Conservation (phyloP, 441 rosid genomes). For the Erysimum pusillum region DNA sequence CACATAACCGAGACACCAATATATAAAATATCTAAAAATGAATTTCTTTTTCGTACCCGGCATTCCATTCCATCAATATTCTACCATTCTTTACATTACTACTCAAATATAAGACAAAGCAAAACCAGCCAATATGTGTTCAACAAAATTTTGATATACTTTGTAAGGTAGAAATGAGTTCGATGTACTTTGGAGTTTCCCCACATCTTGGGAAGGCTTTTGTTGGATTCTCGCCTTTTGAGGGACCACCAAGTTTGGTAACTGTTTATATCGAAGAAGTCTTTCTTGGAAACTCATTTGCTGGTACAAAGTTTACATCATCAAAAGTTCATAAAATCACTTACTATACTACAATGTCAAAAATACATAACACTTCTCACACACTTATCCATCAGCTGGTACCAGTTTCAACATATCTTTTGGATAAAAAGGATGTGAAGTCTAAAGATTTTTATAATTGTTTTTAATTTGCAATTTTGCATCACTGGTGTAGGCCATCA, state of each 20-base stretch:
- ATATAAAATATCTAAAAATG: background rate
- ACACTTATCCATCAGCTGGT: conserved; percentile 7
- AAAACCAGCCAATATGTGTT: background rate
- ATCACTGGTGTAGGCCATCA: too few species aligned
- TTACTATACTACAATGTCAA: background rate
- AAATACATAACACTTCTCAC: background rate
- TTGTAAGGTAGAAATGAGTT: conserved; percentile 4
- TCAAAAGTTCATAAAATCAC: conserved; percentile 18
- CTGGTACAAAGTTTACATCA: conserved; percentile 27
- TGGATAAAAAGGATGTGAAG: too few species aligned
- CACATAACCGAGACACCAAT: background rate
- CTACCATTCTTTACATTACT: background rate
- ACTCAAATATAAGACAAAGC: background rate
- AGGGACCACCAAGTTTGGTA: conserved; percentile 34
- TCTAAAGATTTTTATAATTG: too few species aligned
- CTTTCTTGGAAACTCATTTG: conserved; percentile 4
- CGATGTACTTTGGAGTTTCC: conserved; percentile 1
- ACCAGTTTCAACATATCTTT: conserved; percentile 15
- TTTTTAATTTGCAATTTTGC: too few species aligned
- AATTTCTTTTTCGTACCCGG: background rate
- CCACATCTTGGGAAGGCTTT: conserved; percentile 13
- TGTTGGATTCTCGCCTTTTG: conserved; percentile 30
- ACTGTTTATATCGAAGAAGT: background rate
- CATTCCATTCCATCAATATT: background rate
- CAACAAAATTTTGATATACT: conserved; percentile 17